Conservation (phyloP, 768 basidiomycete genomes). For the Suillus discolor region DNA sequence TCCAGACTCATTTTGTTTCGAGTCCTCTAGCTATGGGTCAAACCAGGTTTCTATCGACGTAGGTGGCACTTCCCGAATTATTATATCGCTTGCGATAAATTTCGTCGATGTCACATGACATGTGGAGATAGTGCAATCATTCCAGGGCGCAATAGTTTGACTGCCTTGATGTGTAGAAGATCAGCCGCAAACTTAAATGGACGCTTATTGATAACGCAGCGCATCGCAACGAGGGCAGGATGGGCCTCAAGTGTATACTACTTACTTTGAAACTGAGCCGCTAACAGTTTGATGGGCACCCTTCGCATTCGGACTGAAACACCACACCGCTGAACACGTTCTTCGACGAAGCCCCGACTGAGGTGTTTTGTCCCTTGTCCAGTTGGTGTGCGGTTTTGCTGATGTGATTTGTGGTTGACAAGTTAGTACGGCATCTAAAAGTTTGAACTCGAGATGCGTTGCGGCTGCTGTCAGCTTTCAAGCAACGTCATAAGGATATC, state of each 20-base stretch:
- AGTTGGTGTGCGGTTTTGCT: too few species aligned
- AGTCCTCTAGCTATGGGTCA: too few species aligned
- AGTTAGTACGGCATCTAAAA: not conserved
- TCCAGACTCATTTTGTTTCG: too few species aligned
- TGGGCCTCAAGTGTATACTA: conserved; percentile 13
- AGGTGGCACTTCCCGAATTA: too few species aligned
- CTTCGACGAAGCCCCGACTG: too few species aligned
- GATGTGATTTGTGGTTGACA: too few species aligned
- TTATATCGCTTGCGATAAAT: conserved; percentile 18
- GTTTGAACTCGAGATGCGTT: not conserved
- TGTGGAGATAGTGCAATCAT: conserved; percentile 24
- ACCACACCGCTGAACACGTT: too few species aligned
- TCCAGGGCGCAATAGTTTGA: conserved; percentile 30
- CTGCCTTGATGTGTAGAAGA: conserved; percentile 25
- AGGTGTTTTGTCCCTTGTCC: too few species aligned
- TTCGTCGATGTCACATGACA: conserved; percentile 22
- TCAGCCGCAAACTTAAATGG: conserved; percentile 30
- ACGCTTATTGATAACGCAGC: conserved; percentile 22
- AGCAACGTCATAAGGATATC: not conserved
- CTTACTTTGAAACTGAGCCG: too few species aligned
- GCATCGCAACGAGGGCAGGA: conserved; percentile 27
- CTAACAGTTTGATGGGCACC: too few species aligned
- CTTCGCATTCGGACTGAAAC: too few species aligned
- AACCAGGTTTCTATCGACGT: too few species aligned
- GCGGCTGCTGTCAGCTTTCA: not conserved